A percentile compares a stretch with the other conserved stretches of the same genome.
phyloP scores from a whole-genome alignment of 108 stramenopile genomes.

The Nitzschia putrida region DNA sequence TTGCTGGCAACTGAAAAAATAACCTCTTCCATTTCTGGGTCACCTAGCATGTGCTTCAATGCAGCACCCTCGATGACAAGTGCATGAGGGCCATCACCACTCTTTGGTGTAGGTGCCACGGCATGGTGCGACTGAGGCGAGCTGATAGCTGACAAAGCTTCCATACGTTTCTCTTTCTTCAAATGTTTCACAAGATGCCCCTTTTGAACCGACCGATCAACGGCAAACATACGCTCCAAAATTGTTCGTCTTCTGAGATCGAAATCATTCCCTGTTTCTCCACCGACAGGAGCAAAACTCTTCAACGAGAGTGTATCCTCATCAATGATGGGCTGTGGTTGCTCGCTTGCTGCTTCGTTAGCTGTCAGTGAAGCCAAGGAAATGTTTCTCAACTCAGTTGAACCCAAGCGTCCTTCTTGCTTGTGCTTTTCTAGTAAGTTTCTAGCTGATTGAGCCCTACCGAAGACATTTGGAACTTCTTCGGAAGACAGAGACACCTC shows the following conservation, averaged over 20 bases:
- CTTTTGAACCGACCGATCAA: constrained; percentile 76
- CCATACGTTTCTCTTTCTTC: constrained; percentile 47
- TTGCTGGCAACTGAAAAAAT: constrained; percentile 83
- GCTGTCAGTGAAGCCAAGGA: constrained; percentile 56
- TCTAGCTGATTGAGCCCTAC: constrained; percentile 62
- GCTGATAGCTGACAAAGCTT: constrained; percentile 15
- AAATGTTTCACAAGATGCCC: constrained; percentile 75
- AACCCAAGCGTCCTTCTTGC: constrained; percentile 27
- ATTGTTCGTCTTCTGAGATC: constrained; percentile 68
- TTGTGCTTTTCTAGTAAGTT: constrained; percentile 44
- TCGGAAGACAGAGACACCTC: constrained; percentile 52
- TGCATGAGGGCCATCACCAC: constrained; percentile 58
- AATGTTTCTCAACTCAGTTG: constrained; percentile 41
- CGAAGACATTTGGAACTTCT: constrained; percentile 71
- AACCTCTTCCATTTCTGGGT: constrained; percentile 73
- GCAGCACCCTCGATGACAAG: constrained; percentile 93
- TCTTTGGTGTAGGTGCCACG: background rate
- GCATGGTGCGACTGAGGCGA: constrained; percentile 12
- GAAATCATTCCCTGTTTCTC: constrained; percentile 49
- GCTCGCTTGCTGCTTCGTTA: constrained; percentile 33
- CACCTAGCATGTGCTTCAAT: constrained; percentile 75
- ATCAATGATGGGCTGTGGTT: constrained; percentile 52
- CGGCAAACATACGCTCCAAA: constrained; percentile 77
- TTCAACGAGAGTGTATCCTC: constrained; percentile 75
- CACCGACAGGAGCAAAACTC: constrained; percentile 59